These are phyloP conservation scores for Hydrangea macrophylla DNA, from an alignment of 148 eudicot species.

Conservation along the genomic window DNA sequence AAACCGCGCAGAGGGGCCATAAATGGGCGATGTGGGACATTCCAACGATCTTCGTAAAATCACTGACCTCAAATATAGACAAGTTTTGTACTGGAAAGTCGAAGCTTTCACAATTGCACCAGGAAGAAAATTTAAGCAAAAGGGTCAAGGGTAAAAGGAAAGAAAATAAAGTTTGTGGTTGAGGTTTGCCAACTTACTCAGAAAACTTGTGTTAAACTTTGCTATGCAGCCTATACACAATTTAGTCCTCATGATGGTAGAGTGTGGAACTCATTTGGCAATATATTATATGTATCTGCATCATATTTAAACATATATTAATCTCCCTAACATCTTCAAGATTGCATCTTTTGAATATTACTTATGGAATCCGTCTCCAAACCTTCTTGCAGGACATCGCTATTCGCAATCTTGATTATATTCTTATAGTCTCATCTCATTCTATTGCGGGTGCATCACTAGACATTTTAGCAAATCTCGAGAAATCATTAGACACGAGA, in stretches of 20 bases:
- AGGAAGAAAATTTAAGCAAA: too few relatives aligned
- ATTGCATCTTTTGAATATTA: background rate
- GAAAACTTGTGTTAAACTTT: background rate
- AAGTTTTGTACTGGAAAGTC: too few relatives aligned
- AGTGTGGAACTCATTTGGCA: background rate
- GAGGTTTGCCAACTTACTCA: background rate
- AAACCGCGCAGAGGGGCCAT: too few relatives aligned
- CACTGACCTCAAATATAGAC: too few relatives aligned
- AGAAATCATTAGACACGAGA: constrained; percentile 65
- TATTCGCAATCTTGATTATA: constrained; percentile 82
- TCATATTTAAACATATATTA: too few relatives aligned
- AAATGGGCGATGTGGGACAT: too few relatives aligned
- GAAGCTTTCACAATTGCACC: too few relatives aligned
- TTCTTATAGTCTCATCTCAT: constrained; percentile 59
- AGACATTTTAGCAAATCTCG: constrained; percentile 70
- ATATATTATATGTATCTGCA: background rate
- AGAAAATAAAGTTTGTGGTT: background rate
- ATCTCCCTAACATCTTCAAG: background rate
- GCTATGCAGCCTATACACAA: background rate
- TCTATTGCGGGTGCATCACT: constrained; percentile 61
- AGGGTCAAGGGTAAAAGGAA: too few relatives aligned
- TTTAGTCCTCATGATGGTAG: background rate
- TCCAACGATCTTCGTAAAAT: too few relatives aligned
- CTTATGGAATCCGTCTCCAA: background rate
- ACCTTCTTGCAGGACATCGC: constrained; percentile 66